Evolutionary conservation across 2,329 filamentous ascomycete species (phyloP).

Genomic region (Colletotrichum tropicicola): DNA sequence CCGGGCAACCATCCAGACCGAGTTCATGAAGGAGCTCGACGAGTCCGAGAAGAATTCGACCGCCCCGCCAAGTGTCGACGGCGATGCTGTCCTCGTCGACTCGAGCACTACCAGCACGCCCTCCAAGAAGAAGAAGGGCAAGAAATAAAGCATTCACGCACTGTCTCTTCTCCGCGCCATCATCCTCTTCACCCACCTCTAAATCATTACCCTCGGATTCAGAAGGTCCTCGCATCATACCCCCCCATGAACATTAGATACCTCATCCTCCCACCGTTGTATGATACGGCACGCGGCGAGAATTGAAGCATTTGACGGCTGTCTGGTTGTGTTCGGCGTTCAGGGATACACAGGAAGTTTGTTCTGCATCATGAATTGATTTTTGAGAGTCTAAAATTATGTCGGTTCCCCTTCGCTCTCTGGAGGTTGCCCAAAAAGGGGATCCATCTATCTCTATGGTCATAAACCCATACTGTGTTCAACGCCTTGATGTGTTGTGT

Average conservation of each 20-base stretch:
- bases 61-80: slow-evolving; percentile 69
- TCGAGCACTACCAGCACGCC: slow-evolving; percentile 50
- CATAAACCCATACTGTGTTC: neutral
- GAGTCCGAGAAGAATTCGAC: slow-evolving; percentile 60
- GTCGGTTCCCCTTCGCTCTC: neutral
- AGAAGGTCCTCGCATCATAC: neutral
- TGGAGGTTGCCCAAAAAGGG: neutral
- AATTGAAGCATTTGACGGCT: slow-evolving; percentile 20
- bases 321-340: slow-evolving; percentile 24
- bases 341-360: neutral
- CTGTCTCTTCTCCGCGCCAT: neutral
- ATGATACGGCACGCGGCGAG: slow-evolving; percentile 12
- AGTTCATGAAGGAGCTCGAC: slow-evolving; percentile 88
- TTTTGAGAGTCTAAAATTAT: neutral
- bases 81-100: slow-evolving; percentile 83
- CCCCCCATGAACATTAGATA: slow-evolving; percentile 17
- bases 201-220: neutral
- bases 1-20: slow-evolving; percentile 74
- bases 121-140: slow-evolving; percentile 72
- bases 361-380: slow-evolving; percentile 18
- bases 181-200: neutral
- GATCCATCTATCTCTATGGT: slow-evolving; percentile 9
- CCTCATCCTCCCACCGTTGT: slow-evolving; percentile 11
- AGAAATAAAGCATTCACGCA: slow-evolving; percentile 57
- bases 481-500: slow-evolving; percentile 24